Evolutionary conservation across 257 asterid species (phyloP), one percentile per base, ranked within the genome.

Genomic region (Haberlea rhodopensis): DNA sequence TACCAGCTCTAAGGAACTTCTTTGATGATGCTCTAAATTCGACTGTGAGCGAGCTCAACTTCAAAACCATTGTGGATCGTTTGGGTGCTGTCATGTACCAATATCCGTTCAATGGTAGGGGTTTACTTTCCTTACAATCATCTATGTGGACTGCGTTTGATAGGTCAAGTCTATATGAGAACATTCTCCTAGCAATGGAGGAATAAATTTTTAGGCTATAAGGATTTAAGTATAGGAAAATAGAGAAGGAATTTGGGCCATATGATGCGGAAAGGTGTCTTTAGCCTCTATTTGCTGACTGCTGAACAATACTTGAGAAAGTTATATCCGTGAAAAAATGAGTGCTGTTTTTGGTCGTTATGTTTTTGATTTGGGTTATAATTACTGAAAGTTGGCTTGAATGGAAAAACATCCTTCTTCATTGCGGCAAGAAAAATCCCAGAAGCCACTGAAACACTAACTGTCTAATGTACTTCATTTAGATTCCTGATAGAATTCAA

Each of bases 11-110:
- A 27, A 82, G 83, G 69, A 61, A 70, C 77, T 94, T 94, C 87
- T 94, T 94, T 71, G 97, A 92, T 68, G 87, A 81, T 75, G 99
- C 96, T 20, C 87, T 94, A 51, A 90, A 81, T 82, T 85, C 95
- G 49, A 84, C 97, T 60, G 97, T 94, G 60, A 90, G 95, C 25
- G 99, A 94, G 82, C 95, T 94, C 76, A 94, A 94, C 80, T 87
- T 94, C 70, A 94, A 87, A 78, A 94, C 95, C 66, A 81, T 94
- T 25, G 99, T 90, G 67, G 97, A 90, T 84, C 96, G 96, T 58
- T 76, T 94, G 77, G 91, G 99, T 71, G 85, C 94, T 72, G 96
- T 89, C 73, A 64, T 92, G 5, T 89, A 92, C 79, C 87, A 92
- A 77, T 92, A 76, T 73, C 99, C 97, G 32, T 92, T 92, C 75